These are phyloP conservation scores for Cladosporium austrohemisphaericum DNA, from an alignment of 2,329 filamentous ascomycete genomes.

Conservation along the genomic window DNA sequence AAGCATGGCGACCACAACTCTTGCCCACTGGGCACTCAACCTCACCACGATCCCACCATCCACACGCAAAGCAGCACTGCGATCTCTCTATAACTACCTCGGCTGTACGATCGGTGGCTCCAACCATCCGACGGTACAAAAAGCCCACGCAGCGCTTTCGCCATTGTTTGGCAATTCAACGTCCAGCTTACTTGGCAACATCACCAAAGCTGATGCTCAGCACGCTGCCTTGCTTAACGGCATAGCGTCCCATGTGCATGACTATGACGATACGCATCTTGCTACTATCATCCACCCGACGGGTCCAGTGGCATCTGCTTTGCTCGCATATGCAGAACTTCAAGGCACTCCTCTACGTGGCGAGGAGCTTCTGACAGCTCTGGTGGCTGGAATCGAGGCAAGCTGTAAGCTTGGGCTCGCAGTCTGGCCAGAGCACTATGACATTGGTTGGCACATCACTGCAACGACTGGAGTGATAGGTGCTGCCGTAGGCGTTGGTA, in stretches of 20 bases:
- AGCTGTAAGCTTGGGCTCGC: constrained; percentile 52
- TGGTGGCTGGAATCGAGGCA: constrained; percentile 51
- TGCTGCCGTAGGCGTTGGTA: constrained; percentile 50
- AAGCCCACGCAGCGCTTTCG: constrained; percentile 35
- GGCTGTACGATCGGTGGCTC: constrained; percentile 53
- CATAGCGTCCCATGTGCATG: constrained; percentile 53
- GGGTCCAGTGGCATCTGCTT: constrained; percentile 48
- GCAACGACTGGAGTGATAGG: constrained; percentile 51
- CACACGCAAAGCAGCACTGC: constrained; percentile 44
- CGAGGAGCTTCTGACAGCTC: constrained; percentile 48
- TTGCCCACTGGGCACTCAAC: constrained; percentile 46
- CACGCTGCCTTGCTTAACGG: constrained; percentile 53
- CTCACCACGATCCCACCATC: constrained; percentile 42
- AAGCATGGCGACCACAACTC: constrained; percentile 44
- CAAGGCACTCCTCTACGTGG: constrained; percentile 38
- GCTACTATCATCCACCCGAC: constrained; percentile 55
- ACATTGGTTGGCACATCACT: constrained; percentile 56
- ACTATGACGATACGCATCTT: constrained; percentile 56
- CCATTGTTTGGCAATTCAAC: constrained; percentile 39
- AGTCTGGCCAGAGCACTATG: constrained; percentile 54
- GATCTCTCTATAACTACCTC: constrained; percentile 53
- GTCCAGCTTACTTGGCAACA: constrained; percentile 35
- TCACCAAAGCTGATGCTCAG: constrained; percentile 41
- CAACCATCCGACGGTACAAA: constrained; percentile 42
- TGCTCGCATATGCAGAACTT: constrained; percentile 48